Evolutionary conservation across 1,284 basidiomycete genomes (phyloP), one percentile per base, ranked within the genome.

Genomic region (Ceratobasidium sp.): DNA sequence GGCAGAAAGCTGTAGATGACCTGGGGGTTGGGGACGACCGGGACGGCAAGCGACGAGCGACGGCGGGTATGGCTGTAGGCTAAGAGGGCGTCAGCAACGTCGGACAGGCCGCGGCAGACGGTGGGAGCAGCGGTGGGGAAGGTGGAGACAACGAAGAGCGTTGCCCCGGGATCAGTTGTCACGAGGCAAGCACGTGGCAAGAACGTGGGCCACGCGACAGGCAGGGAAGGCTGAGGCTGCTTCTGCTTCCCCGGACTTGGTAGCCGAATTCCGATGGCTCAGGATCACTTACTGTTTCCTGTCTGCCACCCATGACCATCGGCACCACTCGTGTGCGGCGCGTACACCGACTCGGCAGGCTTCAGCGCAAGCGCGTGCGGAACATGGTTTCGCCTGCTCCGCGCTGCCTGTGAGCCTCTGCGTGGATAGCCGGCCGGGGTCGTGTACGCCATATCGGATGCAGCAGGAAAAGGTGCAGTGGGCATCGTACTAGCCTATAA

Each of bases 131-230:
- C 38, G 47, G 21, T 32, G 41, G 21, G 38, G 38, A 28, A 44
- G 38, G 26, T 38, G 32, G 46, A 44, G 32, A 67, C 38, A 67
- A 67, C 49, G 49, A 54, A 18, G 30, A 52, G 50, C 63, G 63
- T 38, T 38, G 35, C 35, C 35, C 35, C 35, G 35, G 35, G 35
- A 38, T 38, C 35, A 38, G 35, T 11, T 38, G 35, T 38, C 63
- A 54, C 63, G 63, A 38, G 63, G 47, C 49, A 67, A 14, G 49
- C 66, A 69, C 66, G 66, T 69, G 66, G 66, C 49, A 52, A 38
- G 32, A 41, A 54, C 55, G 32, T 32, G 55, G 55, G 9, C 55
- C 55, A 58, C 55, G 52, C 52, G 52, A 28, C 21, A 55, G 6
- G 4, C 35, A 38, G 35, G 35, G 35, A 38, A 38, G 35, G 35